Base-by-base conservation (phyloP, 1,284 basidiomycete species). In the Veloporphyrellus conicus region DNA sequence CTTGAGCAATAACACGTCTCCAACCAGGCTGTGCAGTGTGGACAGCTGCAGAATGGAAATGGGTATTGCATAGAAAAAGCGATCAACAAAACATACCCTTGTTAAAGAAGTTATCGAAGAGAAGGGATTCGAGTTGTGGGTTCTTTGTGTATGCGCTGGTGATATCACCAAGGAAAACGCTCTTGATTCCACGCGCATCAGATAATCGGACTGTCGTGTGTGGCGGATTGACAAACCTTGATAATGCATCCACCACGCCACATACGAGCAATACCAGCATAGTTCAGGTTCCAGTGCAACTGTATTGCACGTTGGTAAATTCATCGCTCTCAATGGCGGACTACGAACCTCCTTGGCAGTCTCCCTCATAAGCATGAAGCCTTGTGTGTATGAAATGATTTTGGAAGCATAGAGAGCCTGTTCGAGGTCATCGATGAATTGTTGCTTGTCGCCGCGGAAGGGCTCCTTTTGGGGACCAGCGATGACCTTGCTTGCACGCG, bases 241-340 rank as follows among this genome's bases (percentile, higher is more conserved):
- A 99, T 99, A 72, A 99, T 99, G 73, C 96, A 99, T 57, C 96
- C 96, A 59, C 96, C 96, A 65, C 95, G 92, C 96, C 96, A 99
- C 93, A 99, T 99, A 59, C 81, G 84, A 42, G 96, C 96, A 68
- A 99, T 98, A 55, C 93, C 93, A 63, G 93, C 88, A 69, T 96
- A 96, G 78, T 93, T 93, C 66, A 93, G 72, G 67, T 87, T 82
- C 90, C 90, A 93, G 56, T 65, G 69, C 56, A 84, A 64, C 85
- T 88, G 53, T 8, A 56, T 39, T 18, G 33, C 18, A 29, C 41
- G 28, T 58, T 28, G 45, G 15, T 52, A 39, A 37, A 47, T 33
- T 33, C 10, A 23, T 23, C 32, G 35, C 20, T 34, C 9, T 39
- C 6, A n/a, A 35, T 22, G 33, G 16, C 9, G 12, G 10, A 45